These are phyloP conservation scores for Claviceps fusiformis DNA, from an alignment of 2,329 filamentous ascomycete genomes.

Conservation along the genomic window DNA sequence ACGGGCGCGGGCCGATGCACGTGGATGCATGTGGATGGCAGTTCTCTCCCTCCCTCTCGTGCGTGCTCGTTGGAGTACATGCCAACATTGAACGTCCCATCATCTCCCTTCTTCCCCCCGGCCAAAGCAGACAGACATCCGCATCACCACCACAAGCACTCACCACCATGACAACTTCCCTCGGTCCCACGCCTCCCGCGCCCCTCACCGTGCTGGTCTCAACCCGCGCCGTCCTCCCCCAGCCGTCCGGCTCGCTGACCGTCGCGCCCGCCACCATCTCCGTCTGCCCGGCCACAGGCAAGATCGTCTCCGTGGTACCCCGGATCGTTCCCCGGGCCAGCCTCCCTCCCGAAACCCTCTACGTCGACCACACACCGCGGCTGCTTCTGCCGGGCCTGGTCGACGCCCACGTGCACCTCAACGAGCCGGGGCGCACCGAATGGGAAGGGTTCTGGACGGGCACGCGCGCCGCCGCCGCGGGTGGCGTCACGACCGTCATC, in stretches of 20 bases:
- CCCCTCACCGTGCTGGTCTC: constrained; percentile 66
- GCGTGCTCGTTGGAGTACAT: too few species aligned
- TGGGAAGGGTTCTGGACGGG: constrained; percentile 98
- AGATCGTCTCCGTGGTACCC: constrained; percentile 65
- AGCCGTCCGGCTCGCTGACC: constrained; percentile 44
- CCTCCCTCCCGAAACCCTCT: constrained; percentile 60
- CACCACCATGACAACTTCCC: constrained; percentile 18
- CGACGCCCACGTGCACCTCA: constrained; percentile 94
- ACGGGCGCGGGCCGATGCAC: too few species aligned
- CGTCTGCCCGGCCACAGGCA: constrained; percentile 66
- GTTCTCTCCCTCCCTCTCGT: too few species aligned
- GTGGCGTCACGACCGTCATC: constrained; percentile 89
- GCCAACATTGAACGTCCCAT: too few species aligned
- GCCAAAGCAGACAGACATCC: not conserved
- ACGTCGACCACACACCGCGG: constrained; percentile 73
- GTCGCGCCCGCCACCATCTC: constrained; percentile 74
- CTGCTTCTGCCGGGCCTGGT: constrained; percentile 83
- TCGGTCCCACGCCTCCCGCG: too few species aligned
- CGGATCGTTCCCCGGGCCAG: constrained; percentile 59
- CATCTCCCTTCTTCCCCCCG: not conserved
- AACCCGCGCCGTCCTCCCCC: constrained; percentile 66
- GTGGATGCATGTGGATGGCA: too few species aligned
- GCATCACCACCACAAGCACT: not conserved
- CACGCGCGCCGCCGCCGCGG: constrained; percentile 83
- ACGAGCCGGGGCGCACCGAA: constrained; percentile 91